Evolutionary conservation across 2,329 filamentous ascomycete species (phyloP).

Genomic region (Aspergillus eucalypticola): DNA sequence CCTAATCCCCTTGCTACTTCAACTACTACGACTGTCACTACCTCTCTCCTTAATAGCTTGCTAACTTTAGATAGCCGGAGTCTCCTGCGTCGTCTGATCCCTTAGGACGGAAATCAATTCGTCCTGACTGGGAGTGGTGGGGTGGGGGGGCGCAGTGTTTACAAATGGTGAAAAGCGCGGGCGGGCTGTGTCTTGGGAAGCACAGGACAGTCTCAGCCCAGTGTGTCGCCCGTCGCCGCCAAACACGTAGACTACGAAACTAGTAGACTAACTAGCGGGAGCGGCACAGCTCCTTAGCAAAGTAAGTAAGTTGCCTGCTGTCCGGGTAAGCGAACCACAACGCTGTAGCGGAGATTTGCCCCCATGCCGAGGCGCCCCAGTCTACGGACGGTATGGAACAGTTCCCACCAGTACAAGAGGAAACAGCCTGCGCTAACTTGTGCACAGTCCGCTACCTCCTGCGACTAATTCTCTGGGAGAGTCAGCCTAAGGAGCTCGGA

Average conservation of each 20-base stretch:
- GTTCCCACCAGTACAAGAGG: slow-evolving; percentile 2
- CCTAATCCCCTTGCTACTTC: too few species aligned
- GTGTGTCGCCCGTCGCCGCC: slow-evolving; percentile 8
- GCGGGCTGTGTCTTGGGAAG: background rate
- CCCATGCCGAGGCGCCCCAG: slow-evolving; percentile 3
- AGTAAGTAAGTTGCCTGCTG: slow-evolving; percentile 12
- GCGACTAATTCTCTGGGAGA: background rate
- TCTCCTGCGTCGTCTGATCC: too few species aligned
- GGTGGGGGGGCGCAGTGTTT: too few species aligned
- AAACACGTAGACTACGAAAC: slow-evolving; percentile 8
- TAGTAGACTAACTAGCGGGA: background rate
- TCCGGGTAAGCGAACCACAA: slow-evolving; percentile 15
- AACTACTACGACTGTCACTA: too few species aligned
- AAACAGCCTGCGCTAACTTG: slow-evolving; percentile 10
- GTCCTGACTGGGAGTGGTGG: too few species aligned
- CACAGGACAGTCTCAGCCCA: slow-evolving; percentile 1
- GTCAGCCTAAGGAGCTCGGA: background rate
- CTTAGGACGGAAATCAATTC: too few species aligned
- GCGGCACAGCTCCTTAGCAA: slow-evolving; percentile 6
- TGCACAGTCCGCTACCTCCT: slow-evolving; percentile 20
- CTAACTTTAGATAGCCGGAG: too few species aligned
- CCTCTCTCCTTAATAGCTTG: too few species aligned
- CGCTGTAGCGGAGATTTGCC: slow-evolving; percentile 9
- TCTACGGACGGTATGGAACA: background rate
- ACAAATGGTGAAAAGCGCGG: background rate